Base-by-base conservation (phyloP, 768 basidiomycete species). In the Suillus ampliporus region DNA sequence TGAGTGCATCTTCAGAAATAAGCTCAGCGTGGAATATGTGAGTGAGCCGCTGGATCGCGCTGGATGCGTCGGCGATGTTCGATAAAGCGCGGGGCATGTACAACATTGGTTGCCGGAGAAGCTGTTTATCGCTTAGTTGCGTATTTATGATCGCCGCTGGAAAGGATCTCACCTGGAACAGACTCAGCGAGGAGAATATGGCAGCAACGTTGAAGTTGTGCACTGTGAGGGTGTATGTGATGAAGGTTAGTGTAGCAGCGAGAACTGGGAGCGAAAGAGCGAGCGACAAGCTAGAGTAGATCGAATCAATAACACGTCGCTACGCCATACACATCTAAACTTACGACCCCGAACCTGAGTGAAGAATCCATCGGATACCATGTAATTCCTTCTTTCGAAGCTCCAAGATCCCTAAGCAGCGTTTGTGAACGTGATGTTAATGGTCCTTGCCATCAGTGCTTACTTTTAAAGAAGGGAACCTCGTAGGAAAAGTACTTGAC, bases 401-500 rank as follows among this genome's bases (percentile, higher is more conserved):
- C 13, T 78, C 77, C 57, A 77, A 80, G 28, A 90, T 84, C 17
- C 85, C 88, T 89, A 61, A 9, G 44, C 41, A 28, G 21, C 11
- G 26, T 52, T n/a, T 8, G 43, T 37, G 35, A 43, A 51, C 47
- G 23, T 65, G 44, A 6, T 5, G 52, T 14, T 13, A 46, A 65
- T 28, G 28, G 34, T 28, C 21, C 61, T 60, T 41, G 14, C 58
- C 26, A 56, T 26, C 21, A 46, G 3, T 5, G 74, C 82, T 72
- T 63, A 89, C 89, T 80, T 64, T 85, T 80, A 48, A 90, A 72
- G 74, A 90, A 91, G 1, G 89, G 87, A 1, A 79, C 66, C 74
- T 92, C 90, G 65, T 90, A 91, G 31, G 85, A 87, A 71, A 92
- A 92, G 68, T 87, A 89, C 72, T 90, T 91, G 59, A 92, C 86